A percentile compares a stretch with the other conserved stretches of the same genome.
These are phyloP conservation scores for Cladosporium sp. DNA, from an alignment of 2,329 filamentous ascomycete genomes.

Conservation along the genomic window DNA sequence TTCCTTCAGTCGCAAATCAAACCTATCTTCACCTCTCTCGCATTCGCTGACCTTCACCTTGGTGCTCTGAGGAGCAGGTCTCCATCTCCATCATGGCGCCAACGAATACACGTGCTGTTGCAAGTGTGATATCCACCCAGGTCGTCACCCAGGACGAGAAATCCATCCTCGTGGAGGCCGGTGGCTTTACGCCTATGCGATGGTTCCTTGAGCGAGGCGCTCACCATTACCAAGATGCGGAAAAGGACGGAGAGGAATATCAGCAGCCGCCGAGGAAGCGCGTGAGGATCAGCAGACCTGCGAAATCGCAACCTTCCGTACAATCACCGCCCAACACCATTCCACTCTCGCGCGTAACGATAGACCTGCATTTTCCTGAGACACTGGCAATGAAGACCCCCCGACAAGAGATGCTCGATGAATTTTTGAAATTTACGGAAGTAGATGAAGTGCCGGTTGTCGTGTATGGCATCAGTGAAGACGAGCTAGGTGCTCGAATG, in stretches of 20 bases:
- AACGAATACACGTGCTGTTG: conserved; percentile 17
- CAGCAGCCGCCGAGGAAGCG: conserved; percentile 22
- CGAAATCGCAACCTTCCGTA: not conserved
- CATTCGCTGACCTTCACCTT: no score
- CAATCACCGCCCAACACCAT: conserved; percentile 13
- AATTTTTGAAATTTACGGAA: conserved; percentile 20
- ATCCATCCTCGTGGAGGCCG: conserved; percentile 27
- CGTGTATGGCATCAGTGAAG: conserved; percentile 15
- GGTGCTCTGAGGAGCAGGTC: not conserved
- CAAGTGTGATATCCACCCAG: conserved; percentile 21
- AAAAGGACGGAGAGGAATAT: conserved; percentile 9
- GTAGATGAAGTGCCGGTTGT: conserved; percentile 16
- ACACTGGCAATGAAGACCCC: conserved; percentile 13
- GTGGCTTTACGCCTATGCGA: conserved; percentile 24
- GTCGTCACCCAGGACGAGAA: conserved; percentile 22
- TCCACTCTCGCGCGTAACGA: conserved; percentile 20
- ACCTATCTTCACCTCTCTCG: no score
- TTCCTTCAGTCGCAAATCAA: no score
- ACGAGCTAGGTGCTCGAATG: conserved; percentile 15
- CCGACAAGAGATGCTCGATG: conserved; percentile 10
- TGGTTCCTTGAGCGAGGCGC: conserved; percentile 26
- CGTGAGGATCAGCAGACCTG: not conserved
- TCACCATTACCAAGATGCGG: conserved; percentile 3
- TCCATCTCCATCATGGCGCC: conserved; percentile 16
- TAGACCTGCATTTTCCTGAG: conserved; percentile 26